phyloP scores from a whole-genome alignment of 2,329 filamentous ascomycete genomes.

The Xylariaceae sp. region DNA sequence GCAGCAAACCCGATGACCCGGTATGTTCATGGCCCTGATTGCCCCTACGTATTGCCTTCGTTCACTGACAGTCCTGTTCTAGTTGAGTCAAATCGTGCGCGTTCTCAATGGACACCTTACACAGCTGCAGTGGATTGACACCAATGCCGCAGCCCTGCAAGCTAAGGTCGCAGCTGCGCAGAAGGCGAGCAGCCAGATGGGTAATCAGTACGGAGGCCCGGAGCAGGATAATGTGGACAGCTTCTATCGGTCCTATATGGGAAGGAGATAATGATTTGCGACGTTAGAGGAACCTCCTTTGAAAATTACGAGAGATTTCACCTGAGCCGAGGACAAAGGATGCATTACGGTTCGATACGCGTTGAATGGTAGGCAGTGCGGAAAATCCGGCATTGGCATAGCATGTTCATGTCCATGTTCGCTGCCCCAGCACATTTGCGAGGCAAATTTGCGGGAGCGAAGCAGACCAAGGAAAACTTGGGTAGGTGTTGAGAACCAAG shows the following conservation, averaged over 20 bases:
- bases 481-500: too few species aligned
- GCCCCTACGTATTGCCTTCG: slow-evolving; percentile 13
- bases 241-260: slow-evolving; percentile 87
- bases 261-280: slow-evolving; percentile 41
- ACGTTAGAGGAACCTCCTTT: not conserved
- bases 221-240: slow-evolving; percentile 76
- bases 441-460: too few species aligned
- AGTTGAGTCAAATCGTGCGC: slow-evolving; percentile 92
- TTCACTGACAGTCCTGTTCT: slow-evolving; percentile 14
- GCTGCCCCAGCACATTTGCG: too few species aligned
- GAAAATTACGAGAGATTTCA: not conserved
- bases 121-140: slow-evolving; percentile 90
- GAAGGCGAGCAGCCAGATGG: slow-evolving; percentile 65
- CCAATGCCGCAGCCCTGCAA: slow-evolving; percentile 75
- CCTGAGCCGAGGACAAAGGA: slow-evolving; percentile 5
- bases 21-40: slow-evolving; percentile 41
- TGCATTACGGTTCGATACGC: slow-evolving; percentile 1
- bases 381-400: slow-evolving; percentile 4
- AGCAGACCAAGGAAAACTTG: not conserved
- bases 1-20: slow-evolving; percentile 80
- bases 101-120: slow-evolving; percentile 90
- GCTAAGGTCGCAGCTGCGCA: slow-evolving; percentile 79
- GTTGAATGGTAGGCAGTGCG: slow-evolving; percentile 1
- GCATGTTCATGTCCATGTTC: not conserved
- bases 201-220: slow-evolving; percentile 52